phyloP scores from a whole-genome alignment of 768 basidiomycete species.

The Amanita pseudoporphyria region DNA sequence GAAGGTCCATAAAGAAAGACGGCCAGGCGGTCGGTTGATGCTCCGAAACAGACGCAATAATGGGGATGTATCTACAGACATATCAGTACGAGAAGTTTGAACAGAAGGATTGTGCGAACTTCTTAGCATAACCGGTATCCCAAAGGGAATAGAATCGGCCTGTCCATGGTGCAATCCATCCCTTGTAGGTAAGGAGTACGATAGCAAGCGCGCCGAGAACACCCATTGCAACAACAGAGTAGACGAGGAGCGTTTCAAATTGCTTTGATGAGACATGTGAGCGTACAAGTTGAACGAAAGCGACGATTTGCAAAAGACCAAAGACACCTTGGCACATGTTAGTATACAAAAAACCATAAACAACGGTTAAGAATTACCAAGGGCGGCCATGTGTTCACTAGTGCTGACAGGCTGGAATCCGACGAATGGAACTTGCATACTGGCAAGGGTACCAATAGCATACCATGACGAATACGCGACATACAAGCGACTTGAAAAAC shows the following conservation, averaged over 20 bases:
- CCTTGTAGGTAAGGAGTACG: conserved; percentile 78
- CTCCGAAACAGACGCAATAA: conserved; percentile 98
- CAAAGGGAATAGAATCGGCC: conserved; percentile 98
- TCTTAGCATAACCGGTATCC: conserved; percentile 99
- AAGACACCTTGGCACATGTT: conserved; percentile 61
- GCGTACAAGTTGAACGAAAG: conserved; percentile 84
- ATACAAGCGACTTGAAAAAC: conserved; percentile 87
- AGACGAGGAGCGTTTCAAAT: conserved; percentile 74
- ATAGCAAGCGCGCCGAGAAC: conserved; percentile 65
- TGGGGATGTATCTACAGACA: conserved; percentile 72
- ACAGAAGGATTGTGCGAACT: conserved; percentile 37
- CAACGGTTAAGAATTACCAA: conserved; percentile 49
- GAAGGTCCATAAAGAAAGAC: conserved; percentile 98
- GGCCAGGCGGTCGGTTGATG: conserved; percentile 99
- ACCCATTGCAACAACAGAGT: conserved; percentile 60
- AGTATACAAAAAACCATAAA: conserved; percentile 3
- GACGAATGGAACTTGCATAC: conserved; percentile 99
- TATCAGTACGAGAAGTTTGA: conserved; percentile 7
- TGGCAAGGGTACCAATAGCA: conserved; percentile 90
- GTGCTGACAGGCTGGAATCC: conserved; percentile 98
- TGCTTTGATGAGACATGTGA: conserved; percentile 87
- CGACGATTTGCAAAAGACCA: conserved; percentile 91
- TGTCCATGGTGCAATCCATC: conserved; percentile 99
- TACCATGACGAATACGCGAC: conserved; percentile 97
- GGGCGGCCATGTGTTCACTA: conserved; percentile 97